Percentiles rank a stretch among this genome's conserved stretches.
These are phyloP conservation scores for Euphorbia tirucalli DNA, from an alignment of 345 rosid species.

Conservation along the genomic window DNA sequence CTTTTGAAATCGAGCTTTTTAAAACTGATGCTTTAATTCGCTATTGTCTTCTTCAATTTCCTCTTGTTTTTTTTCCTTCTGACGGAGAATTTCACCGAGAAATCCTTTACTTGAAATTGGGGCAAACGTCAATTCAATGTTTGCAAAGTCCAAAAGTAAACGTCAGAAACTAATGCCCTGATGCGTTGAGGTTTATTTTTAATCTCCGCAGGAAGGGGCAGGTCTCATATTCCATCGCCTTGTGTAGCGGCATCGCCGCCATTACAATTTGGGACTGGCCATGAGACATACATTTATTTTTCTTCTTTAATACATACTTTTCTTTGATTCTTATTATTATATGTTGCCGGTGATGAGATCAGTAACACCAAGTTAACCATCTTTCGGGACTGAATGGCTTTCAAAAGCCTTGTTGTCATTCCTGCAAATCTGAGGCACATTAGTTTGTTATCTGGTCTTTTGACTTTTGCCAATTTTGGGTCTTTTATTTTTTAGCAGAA, in stretches of 20 bases:
- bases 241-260: slow-evolving; percentile 52
- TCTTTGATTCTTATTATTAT: neutral
- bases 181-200: slow-evolving; percentile 21
- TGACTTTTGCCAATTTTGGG: too few relatives aligned
- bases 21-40: slow-evolving; percentile 49
- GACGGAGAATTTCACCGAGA: slow-evolving; percentile 3
- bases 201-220: slow-evolving; percentile 1
- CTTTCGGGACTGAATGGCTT: slow-evolving; percentile 38
- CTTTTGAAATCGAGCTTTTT: slow-evolving; percentile 61
- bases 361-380: slow-evolving; percentile 16
- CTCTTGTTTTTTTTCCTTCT: too few relatives aligned
- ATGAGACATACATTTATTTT: slow-evolving; percentile 32
- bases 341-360: slow-evolving; percentile 22
- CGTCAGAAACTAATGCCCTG: slow-evolving; percentile 31
- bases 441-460: neutral
- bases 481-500: too few relatives aligned
- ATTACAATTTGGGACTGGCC: slow-evolving; percentile 45
- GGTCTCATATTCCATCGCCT: slow-evolving; percentile 65
- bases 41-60: too few relatives aligned
- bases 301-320: neutral
- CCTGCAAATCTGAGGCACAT: slow-evolving; percentile 32
- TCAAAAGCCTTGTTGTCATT: slow-evolving; percentile 25
- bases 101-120: neutral
- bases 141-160: slow-evolving; percentile 40
- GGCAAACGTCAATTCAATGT: slow-evolving; percentile 13